Conservation (phyloP, 306 rosid genomes). For the Vigna reflexopilosa region DNA sequence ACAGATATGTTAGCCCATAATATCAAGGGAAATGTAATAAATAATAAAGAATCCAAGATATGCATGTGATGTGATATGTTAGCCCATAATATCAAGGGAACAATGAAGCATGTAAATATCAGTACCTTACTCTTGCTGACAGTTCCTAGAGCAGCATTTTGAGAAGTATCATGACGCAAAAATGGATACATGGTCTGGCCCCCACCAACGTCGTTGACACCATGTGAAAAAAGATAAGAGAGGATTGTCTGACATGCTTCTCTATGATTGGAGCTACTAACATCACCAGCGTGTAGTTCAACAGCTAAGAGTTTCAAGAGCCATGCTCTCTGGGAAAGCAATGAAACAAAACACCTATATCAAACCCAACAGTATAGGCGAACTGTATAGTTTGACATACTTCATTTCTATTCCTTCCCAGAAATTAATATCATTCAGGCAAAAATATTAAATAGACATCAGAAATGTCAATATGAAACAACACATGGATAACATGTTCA, state of each 20-base stretch:
- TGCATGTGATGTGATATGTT: conserved; percentile 3
- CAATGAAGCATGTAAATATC: conserved; percentile 25
- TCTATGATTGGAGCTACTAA: conserved; percentile 67
- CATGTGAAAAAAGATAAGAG: conserved; percentile 77
- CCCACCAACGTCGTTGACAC: conserved; percentile 54
- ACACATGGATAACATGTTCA: background rate
- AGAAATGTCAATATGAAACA: background rate
- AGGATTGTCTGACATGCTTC: conserved; percentile 80
- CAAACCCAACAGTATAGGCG: conserved; percentile 14
- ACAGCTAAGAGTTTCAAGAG: conserved; percentile 80
- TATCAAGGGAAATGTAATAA: conserved; percentile 28
- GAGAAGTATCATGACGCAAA: conserved; percentile 53
- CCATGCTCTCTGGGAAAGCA: conserved; percentile 86
- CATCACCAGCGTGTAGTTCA: conserved; percentile 87
- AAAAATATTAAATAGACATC: background rate
- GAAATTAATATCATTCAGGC: background rate
- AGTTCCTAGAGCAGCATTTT: conserved; percentile 62
- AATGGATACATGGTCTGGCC: conserved; percentile 47
- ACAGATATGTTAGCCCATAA: background rate
- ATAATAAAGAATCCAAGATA: conserved; percentile 32
- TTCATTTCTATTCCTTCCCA: background rate
- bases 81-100: conserved; percentile 32
- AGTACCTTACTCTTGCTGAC: conserved; percentile 88
- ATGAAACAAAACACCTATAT: conserved; percentile 33
- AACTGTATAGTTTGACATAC: background rate